phyloP scores from a whole-genome alignment of 345 rosid genomes.

The Luvunga scandens region DNA sequence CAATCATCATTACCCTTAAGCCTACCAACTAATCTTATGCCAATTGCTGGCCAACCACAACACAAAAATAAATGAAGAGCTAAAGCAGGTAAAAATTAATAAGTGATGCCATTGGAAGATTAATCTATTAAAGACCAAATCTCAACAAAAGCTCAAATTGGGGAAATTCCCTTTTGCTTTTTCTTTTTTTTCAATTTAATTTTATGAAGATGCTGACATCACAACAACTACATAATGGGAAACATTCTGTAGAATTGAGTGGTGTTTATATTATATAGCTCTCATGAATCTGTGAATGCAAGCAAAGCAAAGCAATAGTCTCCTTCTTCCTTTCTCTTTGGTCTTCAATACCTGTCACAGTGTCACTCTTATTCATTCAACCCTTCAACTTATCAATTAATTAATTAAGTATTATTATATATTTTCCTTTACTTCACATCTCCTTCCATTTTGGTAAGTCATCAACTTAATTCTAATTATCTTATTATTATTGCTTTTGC shows the following conservation, averaged over 20 bases:
- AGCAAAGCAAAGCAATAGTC: conserved; percentile 40
- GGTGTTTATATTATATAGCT: neutral
- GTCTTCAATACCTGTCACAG: conserved; percentile 15
- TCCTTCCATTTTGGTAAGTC: conserved; percentile 15
- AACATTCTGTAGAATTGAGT: conserved; percentile 27
- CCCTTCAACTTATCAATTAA: conserved; percentile 5
- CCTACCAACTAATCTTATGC: conserved; percentile 15
- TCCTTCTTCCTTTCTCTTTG: conserved; percentile 20
- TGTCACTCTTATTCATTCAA: neutral
- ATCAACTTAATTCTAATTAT: conserved; percentile 15
- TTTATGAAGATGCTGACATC: conserved; percentile 30
- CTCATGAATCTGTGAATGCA: conserved; percentile 37
- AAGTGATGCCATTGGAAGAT: neutral
- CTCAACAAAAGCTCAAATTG: neutral
- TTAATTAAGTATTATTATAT: neutral
- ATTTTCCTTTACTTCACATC: conserved; percentile 12
- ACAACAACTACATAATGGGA: conserved; percentile 33
- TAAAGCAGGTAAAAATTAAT: neutral
- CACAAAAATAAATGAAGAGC: neutral
- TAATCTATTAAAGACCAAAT: neutral
- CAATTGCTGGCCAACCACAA: conserved; percentile 3
- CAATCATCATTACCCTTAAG: conserved; percentile 8
- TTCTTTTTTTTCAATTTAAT: neutral
- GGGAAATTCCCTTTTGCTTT: neutral
- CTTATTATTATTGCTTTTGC: neutral